Evolutionary conservation across 495 filamentous ascomycete species (phyloP).

Genomic region (Trichoderma erinaceum): DNA sequence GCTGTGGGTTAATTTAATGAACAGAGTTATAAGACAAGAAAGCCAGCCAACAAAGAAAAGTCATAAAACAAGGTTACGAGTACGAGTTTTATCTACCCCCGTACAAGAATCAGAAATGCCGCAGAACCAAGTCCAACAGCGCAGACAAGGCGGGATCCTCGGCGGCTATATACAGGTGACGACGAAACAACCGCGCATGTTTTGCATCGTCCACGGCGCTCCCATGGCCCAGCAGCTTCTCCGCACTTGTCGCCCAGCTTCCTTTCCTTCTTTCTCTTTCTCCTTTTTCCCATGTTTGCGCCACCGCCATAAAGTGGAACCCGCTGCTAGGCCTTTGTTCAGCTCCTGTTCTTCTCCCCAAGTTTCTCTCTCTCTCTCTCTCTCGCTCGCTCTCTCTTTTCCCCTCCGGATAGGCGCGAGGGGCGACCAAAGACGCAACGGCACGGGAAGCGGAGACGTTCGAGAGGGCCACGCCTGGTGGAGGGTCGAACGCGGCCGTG

Average conservation of each 20-base stretch:
- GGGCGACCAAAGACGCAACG: background rate
- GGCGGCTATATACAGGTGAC: conserved; percentile 9
- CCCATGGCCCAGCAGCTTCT: background rate
- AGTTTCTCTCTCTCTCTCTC: too few species aligned
- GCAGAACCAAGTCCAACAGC: background rate
- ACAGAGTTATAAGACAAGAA: too few species aligned
- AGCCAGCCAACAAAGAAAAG: too few species aligned
- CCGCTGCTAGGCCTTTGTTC: too few species aligned
- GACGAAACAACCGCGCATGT: conserved; percentile 13
- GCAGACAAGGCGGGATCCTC: background rate
- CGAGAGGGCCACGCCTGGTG: background rate
- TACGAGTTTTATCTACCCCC: background rate
- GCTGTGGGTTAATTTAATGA: too few species aligned
- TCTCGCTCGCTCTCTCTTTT: too few species aligned
- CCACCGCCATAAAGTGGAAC: too few species aligned
- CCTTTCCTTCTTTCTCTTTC: too few species aligned
- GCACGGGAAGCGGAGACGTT: background rate
- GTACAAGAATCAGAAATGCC: conserved; percentile 11
- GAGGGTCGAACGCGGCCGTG: background rate
- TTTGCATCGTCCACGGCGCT: background rate
- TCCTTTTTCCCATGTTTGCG: too few species aligned
- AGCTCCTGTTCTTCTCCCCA: too few species aligned
- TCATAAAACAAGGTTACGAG: too few species aligned
- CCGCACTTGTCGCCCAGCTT: background rate
- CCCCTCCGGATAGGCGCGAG: background rate